Evolutionary conservation across 331 rosid species (phyloP).

Genomic region (Dryas integrifolia): DNA sequence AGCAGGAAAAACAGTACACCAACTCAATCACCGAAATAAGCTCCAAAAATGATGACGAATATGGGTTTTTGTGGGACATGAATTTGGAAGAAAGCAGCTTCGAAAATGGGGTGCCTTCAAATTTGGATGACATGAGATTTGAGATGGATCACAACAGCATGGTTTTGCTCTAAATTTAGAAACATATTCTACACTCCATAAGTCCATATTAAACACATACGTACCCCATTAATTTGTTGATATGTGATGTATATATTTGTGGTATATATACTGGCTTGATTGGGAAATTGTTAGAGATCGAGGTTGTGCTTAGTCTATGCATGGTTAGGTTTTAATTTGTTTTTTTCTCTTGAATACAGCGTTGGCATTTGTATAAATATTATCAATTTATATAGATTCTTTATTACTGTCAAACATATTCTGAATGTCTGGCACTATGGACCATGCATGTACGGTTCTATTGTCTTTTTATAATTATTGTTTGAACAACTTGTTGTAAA

Average conservation of each 20-base stretch:
- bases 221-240: slow-evolving; percentile 7
- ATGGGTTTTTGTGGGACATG: slow-evolving; percentile 73
- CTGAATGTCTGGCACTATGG: slow-evolving; percentile 3
- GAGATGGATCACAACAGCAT: slow-evolving; percentile 52
- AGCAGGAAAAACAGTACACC: slow-evolving; percentile 31
- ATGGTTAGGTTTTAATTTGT: background rate
- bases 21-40: slow-evolving; percentile 26
- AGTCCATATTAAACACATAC: background rate
- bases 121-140: slow-evolving; percentile 58
- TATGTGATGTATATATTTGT: slow-evolving; percentile 3
- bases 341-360: slow-evolving; percentile 16
- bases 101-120: slow-evolving; percentile 38
- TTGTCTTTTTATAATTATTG: slow-evolving; percentile 8
- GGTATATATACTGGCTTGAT: slow-evolving; percentile 19
- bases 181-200: background rate
- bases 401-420: slow-evolving; percentile 1
- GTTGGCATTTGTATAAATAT: slow-evolving; percentile 16
- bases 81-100: slow-evolving; percentile 48
- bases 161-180: slow-evolving; percentile 43
- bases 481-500: background rate
- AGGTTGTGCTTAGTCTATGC: slow-evolving; percentile 17
- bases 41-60: slow-evolving; percentile 46
- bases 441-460: background rate
- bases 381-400: slow-evolving; percentile 25
- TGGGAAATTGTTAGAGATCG: background rate